phyloP scores from a whole-genome alignment of 2,329 filamentous ascomycete genomes.

The Verticillium nonalfalfae region DNA sequence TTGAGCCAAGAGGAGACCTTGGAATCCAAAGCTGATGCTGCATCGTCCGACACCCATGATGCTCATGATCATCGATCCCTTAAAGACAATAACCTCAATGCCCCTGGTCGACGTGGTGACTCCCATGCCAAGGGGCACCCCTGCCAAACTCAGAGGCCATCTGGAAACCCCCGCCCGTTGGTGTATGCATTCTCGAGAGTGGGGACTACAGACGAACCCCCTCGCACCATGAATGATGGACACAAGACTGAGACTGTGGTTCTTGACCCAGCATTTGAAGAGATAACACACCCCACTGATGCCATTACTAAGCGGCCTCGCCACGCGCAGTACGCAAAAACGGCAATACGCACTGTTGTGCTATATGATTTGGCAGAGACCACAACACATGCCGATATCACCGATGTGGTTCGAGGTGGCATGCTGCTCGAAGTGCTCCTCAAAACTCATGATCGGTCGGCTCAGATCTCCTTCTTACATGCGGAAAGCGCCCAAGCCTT shows the following conservation, averaged over 20 bases:
- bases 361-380: slow-evolving; percentile 56
- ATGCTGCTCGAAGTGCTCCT: slow-evolving; percentile 63
- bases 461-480: slow-evolving; percentile 64
- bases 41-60: not conserved
- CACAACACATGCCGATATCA: slow-evolving; percentile 60
- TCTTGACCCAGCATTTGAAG: not conserved
- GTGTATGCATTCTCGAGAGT: not conserved
- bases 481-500: slow-evolving; percentile 58
- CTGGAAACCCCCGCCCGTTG: too few relatives aligned
- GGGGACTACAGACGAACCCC: not conserved
- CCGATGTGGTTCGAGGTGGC: slow-evolving; percentile 61
- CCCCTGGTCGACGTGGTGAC: not conserved
- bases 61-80: not conserved
- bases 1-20: not conserved
- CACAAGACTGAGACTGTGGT: not conserved
- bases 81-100: not conserved
- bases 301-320: not conserved
- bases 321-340: slow-evolving; percentile 24
- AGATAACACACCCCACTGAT: not conserved
- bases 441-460: slow-evolving; percentile 50
- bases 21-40: not conserved
- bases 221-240: not conserved
- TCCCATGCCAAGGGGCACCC: not conserved
- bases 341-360: slow-evolving; percentile 50
- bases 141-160: not conserved